These are phyloP conservation scores for Aureobasidium leucospermi DNA, from an alignment of 2,329 filamentous ascomycete genomes.

Conservation along the genomic window DNA sequence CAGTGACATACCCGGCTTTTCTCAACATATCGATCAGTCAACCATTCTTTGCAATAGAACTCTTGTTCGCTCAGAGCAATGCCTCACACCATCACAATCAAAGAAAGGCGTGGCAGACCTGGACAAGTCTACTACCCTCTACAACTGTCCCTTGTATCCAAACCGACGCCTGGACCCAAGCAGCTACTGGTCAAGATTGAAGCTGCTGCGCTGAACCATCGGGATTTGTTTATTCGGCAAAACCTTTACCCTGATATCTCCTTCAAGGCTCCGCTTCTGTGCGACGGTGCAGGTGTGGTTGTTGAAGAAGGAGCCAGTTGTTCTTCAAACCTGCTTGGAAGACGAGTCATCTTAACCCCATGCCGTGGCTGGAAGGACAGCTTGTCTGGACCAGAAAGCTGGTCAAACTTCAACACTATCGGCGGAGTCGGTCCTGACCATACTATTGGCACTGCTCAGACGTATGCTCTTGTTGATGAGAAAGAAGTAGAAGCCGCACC, in stretches of 20 bases:
- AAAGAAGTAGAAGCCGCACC: slow-evolving; percentile 67
- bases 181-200: slow-evolving; percentile 65
- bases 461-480: slow-evolving; percentile 59
- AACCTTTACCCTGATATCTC: slow-evolving; percentile 76
- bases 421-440: slow-evolving; percentile 56
- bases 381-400: slow-evolving; percentile 62
- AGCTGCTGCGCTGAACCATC: slow-evolving; percentile 81
- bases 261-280: slow-evolving; percentile 66
- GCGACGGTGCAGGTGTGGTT: slow-evolving; percentile 71
- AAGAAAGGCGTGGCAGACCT: slow-evolving; percentile 66
- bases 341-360: slow-evolving; percentile 67
- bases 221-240: slow-evolving; percentile 82
- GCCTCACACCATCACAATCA: slow-evolving; percentile 49
- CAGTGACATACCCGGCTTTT: too few relatives aligned
- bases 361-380: slow-evolving; percentile 63
- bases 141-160: slow-evolving; percentile 48
- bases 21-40: too few relatives aligned
- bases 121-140: slow-evolving; percentile 72
- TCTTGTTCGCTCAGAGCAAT: slow-evolving; percentile 20
- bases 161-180: slow-evolving; percentile 52
- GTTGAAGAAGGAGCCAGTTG: slow-evolving; percentile 50
- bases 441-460: slow-evolving; percentile 58
- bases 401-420: slow-evolving; percentile 48
- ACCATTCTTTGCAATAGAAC: too few relatives aligned
- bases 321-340: slow-evolving; percentile 47